Evolutionary conservation across 1,139 yeast genomes (phyloP).

Genomic region (Suhomyces ambrosiae): DNA sequence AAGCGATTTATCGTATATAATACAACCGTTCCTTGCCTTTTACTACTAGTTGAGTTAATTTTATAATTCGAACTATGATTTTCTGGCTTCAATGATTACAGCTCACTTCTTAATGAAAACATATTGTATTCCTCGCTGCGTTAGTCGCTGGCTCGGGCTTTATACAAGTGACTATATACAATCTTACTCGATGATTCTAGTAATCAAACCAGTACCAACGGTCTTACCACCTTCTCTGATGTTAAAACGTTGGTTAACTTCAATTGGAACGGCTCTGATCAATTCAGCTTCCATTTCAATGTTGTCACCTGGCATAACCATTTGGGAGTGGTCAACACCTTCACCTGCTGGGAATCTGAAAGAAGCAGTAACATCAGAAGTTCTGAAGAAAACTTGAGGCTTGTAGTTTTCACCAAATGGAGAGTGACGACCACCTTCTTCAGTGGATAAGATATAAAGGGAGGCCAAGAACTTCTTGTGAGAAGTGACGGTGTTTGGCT

Average conservation of each 20-base stretch:
- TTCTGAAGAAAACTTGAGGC: slow-evolving; percentile 96
- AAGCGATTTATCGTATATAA: no score
- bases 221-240: slow-evolving; percentile 99
- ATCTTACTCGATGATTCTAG: slow-evolving; percentile 79
- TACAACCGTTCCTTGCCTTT: no score
- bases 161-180: slow-evolving; percentile 8
- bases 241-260: slow-evolving; percentile 97
- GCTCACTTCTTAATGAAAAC: no score
- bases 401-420: slow-evolving; percentile 97
- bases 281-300: slow-evolving; percentile 93
- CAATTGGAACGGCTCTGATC: slow-evolving; percentile 90
- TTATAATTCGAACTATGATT: no score
- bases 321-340: slow-evolving; percentile 77
- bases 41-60: no score
- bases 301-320: slow-evolving; percentile 98
- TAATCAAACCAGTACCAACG: slow-evolving; percentile 97
- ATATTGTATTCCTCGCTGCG: no score
- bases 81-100: no score
- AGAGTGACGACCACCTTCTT: slow-evolving; percentile 99
- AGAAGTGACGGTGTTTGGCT: slow-evolving; percentile 89
- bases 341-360: slow-evolving; percentile 90
- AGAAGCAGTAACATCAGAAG: slow-evolving; percentile 93
- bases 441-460: slow-evolving; percentile 86
- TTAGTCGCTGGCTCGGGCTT: no score
- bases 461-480: slow-evolving; percentile 95